Percentiles rank a stretch among this genome's conserved stretches.
Evolutionary conservation across 129 eudicot genomes (phyloP).

Genomic region (Heracleum sosnowskyi): DNA sequence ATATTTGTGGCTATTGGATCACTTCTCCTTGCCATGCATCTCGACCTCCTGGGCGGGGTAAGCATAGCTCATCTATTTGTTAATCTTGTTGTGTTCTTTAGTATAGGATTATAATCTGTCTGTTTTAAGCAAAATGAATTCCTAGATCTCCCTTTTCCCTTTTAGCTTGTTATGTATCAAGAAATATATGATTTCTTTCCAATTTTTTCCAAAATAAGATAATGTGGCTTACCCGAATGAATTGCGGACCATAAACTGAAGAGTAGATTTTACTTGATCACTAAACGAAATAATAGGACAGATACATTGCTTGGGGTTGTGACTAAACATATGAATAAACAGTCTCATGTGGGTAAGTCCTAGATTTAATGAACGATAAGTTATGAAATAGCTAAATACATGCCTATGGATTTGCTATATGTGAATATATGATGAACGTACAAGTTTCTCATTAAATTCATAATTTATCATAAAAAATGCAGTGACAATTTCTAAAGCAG

Average conservation of each 20-base stretch:
- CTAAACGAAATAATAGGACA: neutral
- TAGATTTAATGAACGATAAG: neutral
- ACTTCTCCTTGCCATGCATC: constrained; percentile 59
- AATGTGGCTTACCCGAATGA: neutral
- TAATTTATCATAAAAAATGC: neutral
- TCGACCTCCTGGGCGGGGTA: constrained; percentile 61
- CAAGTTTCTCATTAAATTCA: neutral
- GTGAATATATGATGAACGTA: neutral
- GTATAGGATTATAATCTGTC: neutral
- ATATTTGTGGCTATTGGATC: constrained; percentile 72
- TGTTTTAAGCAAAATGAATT: neutral
- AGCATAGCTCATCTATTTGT: neutral
- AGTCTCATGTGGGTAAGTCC: neutral
- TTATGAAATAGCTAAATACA: neutral
- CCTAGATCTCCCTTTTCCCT: neutral
- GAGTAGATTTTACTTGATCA: neutral
- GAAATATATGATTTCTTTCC: neutral
- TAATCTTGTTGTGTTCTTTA: too few species aligned
- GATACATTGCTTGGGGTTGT: neutral
- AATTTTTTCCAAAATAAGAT: neutral
- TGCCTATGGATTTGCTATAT: neutral
- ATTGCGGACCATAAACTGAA: neutral
- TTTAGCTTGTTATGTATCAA: neutral
- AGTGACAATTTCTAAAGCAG: constrained; percentile 80
- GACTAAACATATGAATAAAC: neutral